phyloP scores from a whole-genome alignment of 805 yeast species.

The Candida berthetii region DNA sequence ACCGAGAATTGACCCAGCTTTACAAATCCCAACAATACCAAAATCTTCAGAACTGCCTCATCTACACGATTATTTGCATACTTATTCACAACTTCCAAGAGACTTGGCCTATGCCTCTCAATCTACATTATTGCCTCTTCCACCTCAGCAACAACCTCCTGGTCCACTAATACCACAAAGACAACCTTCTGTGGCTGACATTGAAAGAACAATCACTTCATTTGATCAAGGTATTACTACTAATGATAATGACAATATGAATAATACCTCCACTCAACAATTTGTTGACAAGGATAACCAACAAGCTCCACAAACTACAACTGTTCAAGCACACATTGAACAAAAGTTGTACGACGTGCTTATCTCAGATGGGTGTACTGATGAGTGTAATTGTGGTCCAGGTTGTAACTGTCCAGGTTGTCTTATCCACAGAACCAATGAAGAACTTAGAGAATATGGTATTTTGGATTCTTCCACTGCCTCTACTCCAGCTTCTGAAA shows the following conservation, averaged over 20 bases:
- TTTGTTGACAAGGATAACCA: too few relatives aligned
- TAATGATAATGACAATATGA: too few relatives aligned
- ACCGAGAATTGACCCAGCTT: not conserved
- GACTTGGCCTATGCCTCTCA: not conserved
- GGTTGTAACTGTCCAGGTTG: constrained; percentile 20
- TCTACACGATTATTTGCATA: not conserved
- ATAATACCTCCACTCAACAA: too few relatives aligned
- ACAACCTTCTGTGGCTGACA: not conserved
- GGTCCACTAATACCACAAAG: not conserved
- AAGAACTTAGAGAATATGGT: constrained; percentile 17
- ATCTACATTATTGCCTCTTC: not conserved
- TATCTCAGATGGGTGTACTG: constrained; percentile 16
- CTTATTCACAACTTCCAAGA: not conserved
- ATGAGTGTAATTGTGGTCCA: constrained; percentile 20
- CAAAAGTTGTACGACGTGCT: constrained; percentile 13
- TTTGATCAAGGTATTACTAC: not conserved
- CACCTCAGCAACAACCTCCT: not conserved
- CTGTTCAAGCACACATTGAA: not conserved
- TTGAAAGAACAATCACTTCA: too few relatives aligned
- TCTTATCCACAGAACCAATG: constrained; percentile 19
- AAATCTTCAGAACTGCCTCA: not conserved
- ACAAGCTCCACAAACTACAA: not conserved
- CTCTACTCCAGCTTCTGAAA: constrained; percentile 8
- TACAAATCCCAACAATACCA: not conserved
- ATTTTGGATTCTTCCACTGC: constrained; percentile 12